Evolutionary conservation across 2,329 filamentous ascomycete genomes (phyloP).

Genomic region (Teratosphaeria viscida): DNA sequence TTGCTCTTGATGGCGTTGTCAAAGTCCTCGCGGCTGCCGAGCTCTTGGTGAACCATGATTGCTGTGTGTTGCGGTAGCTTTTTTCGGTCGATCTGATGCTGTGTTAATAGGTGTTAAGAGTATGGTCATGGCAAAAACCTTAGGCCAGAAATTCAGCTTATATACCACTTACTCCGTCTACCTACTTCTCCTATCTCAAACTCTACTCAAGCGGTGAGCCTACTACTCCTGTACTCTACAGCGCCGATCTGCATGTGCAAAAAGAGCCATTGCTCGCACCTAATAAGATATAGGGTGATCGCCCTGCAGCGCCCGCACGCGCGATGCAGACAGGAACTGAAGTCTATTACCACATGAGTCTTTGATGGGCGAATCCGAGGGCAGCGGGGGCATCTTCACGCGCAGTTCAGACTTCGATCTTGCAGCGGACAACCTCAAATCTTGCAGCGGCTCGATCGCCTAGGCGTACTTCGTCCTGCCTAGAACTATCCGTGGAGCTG

Average conservation of each 20-base stretch:
- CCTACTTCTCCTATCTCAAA: neutral
- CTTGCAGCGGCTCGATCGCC: neutral
- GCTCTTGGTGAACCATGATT: slow-evolving; percentile 12
- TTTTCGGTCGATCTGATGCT: neutral
- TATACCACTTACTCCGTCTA: neutral
- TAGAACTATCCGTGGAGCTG: neutral
- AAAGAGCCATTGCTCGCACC: neutral
- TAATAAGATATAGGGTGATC: neutral
- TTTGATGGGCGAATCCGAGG: neutral
- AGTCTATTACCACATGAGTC: neutral
- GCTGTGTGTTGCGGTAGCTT: neutral
- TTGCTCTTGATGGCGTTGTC: slow-evolving; percentile 17
- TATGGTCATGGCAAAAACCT: neutral
- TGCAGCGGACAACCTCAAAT: neutral
- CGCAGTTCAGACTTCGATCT: neutral
- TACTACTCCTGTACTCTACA: neutral
- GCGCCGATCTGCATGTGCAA: neutral
- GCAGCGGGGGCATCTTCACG: neutral
- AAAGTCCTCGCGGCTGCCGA: slow-evolving; percentile 23
- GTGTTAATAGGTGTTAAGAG: neutral
- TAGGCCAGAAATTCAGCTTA: neutral
- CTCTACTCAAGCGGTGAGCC: neutral
- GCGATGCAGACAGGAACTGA: neutral
- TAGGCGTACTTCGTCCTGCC: neutral
- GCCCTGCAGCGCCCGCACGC: neutral